These are phyloP conservation scores for Smallanthus sonchifolius DNA, from an alignment of 129 eudicot species.

Conservation along the genomic window DNA sequence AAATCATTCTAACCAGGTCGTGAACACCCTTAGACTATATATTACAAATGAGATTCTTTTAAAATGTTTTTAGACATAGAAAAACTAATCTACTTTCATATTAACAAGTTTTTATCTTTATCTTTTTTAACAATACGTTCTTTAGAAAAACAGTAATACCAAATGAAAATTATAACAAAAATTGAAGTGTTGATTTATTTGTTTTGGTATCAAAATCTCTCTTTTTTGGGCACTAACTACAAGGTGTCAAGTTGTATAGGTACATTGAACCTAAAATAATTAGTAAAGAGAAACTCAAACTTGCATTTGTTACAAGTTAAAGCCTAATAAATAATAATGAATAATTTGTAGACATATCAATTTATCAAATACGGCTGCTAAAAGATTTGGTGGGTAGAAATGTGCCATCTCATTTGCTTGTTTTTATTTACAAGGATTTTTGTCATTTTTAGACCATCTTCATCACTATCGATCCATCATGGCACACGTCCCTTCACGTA, in stretches of 20 bases:
- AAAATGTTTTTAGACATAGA: no score
- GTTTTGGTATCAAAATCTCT: not conserved
- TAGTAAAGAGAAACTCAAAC: constrained; percentile 16
- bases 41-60: no score
- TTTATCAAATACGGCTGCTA: constrained; percentile 19
- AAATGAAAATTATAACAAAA: not conserved
- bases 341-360: constrained; percentile 1
- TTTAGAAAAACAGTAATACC: not conserved
- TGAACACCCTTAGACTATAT: no score
- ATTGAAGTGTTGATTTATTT: not conserved
- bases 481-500: no score
- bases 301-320: constrained; percentile 23
- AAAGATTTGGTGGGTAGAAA: constrained; percentile 22
- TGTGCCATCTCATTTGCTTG: constrained; percentile 2
- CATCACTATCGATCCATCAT: no score
- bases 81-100: no score
- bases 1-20: no score
- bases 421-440: no score
- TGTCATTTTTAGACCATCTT: no score
- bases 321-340: constrained; percentile 1
- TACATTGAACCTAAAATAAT: constrained; percentile 22
- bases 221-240: constrained; percentile 18
- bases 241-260: not conserved
- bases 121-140: no score
- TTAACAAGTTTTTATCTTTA: no score